Conservation (phyloP, 2,329 filamentous ascomycete species). For the Aspergillus neoniger region DNA sequence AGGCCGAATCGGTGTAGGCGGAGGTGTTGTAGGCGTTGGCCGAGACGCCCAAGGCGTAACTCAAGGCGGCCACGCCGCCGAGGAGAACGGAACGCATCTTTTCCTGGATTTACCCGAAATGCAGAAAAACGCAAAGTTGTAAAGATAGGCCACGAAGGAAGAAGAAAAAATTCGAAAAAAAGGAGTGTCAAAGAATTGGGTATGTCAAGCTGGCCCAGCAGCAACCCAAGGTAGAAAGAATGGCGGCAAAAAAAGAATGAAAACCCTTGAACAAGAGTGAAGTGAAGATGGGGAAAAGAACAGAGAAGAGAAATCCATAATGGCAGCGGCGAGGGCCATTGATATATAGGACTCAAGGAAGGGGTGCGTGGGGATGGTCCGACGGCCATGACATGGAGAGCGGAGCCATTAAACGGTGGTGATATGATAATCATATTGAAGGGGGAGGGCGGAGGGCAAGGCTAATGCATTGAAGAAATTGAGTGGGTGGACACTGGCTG, state of each 20-base stretch:
- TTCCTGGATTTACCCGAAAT: conserved; percentile 8
- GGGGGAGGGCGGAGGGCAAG: conserved; percentile 8
- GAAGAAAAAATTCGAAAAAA: conserved; percentile 1
- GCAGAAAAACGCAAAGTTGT: conserved; percentile 7
- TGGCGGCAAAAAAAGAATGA: conserved; percentile 12
- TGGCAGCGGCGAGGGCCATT: conserved; percentile 1
- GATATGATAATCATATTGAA: conserved; percentile 7
- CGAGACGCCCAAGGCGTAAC: conserved; percentile 15
- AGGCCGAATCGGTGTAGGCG: conserved; percentile 19
- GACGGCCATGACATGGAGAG: neutral
- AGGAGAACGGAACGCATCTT: conserved; percentile 18
- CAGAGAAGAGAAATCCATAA: no score
- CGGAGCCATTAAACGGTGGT: conserved; percentile 1
- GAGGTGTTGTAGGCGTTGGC: conserved; percentile 17
- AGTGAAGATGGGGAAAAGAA: neutral
- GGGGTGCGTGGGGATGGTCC: neutral
- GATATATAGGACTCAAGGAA: conserved; percentile 12
- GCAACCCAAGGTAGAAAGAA: conserved; percentile 17
- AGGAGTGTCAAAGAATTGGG: conserved; percentile 15
- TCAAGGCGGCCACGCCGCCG: conserved; percentile 16
- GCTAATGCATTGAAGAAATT: conserved; percentile 20
- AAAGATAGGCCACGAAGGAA: neutral
- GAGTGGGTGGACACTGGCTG: conserved; percentile 12
- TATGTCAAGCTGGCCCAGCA: conserved; percentile 18
- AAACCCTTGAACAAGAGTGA: conserved; percentile 8